A percentile compares a stretch with the other conserved stretches of the same genome.
phyloP scores from a whole-genome alignment of 2,329 filamentous ascomycete genomes.

The Tolypocladium nubicola region DNA sequence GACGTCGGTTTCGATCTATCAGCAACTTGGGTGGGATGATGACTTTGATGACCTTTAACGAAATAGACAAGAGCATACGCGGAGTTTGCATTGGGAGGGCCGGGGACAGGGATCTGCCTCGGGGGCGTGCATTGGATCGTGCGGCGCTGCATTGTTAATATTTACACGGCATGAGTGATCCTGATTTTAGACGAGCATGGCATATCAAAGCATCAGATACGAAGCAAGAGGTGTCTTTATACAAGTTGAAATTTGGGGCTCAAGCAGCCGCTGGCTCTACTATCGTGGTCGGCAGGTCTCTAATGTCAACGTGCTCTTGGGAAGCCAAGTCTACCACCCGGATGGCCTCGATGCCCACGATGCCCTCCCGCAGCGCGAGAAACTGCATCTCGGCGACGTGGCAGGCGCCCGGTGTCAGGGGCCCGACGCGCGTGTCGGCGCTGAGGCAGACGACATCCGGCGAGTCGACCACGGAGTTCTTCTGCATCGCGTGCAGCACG shows the following conservation, averaged over 20 bases:
- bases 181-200: not conserved
- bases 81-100: conserved; percentile 5
- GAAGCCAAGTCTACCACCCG: conserved; percentile 62
- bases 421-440: conserved; percentile 63
- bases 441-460: conserved; percentile 66
- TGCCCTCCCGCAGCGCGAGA: conserved; percentile 54
- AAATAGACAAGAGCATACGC: conserved; percentile 6
- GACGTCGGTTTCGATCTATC: conserved; percentile 34
- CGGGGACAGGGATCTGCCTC: not conserved
- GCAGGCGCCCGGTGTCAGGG: conserved; percentile 60
- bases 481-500: conserved; percentile 60
- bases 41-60: conserved; percentile 38
- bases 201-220: not conserved
- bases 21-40: conserved; percentile 47
- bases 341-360: conserved; percentile 61
- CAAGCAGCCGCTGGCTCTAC: conserved; percentile 27
- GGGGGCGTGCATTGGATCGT: not conserved
- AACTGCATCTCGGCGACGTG: conserved; percentile 66
- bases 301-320: conserved; percentile 68
- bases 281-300: conserved; percentile 61
- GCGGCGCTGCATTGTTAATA: not conserved
- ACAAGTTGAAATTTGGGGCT: not conserved
- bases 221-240: not conserved
- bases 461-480: conserved; percentile 49
- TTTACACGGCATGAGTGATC: not conserved